Conservation (phyloP, 805 yeast species). For the Saccharomycopsis capsularis region DNA sequence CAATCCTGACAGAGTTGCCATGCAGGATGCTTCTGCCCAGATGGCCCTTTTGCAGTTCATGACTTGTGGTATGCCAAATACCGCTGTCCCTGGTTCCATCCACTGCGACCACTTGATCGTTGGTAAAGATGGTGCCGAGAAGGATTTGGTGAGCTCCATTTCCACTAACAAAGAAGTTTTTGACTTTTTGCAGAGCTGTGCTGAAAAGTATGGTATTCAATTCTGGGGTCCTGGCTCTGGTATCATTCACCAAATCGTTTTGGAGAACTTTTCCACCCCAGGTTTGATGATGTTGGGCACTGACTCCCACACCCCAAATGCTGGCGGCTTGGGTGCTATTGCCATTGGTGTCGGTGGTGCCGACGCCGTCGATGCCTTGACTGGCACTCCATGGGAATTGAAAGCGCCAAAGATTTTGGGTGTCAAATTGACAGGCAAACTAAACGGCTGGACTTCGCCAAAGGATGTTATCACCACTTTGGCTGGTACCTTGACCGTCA, state of each 20-base stretch:
- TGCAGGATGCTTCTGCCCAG: slow-evolving; percentile 99
- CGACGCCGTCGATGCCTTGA: slow-evolving; percentile 96
- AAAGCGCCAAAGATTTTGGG: slow-evolving; percentile 95
- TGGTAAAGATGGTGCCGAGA: slow-evolving; percentile 87
- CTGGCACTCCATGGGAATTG: slow-evolving; percentile 98
- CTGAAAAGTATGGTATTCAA: slow-evolving; percentile 91
- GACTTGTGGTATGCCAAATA: slow-evolving; percentile 86
- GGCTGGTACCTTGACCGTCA: slow-evolving; percentile 89
- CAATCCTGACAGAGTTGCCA: slow-evolving; percentile 96
- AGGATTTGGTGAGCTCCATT: slow-evolving; percentile 74
- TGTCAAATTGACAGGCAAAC: slow-evolving; percentile 82
- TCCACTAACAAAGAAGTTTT: slow-evolving; percentile 90
- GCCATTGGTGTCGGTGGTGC: slow-evolving; percentile 99
- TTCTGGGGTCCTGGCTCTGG: slow-evolving; percentile 99
- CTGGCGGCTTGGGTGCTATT: slow-evolving; percentile 97
- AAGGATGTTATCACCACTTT: slow-evolving; percentile 91
- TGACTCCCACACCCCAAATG: slow-evolving; percentile 98
- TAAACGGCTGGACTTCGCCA: slow-evolving; percentile 94
- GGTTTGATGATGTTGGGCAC: slow-evolving; percentile 97
- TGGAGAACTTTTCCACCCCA: slow-evolving; percentile 95
- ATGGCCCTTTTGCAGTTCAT: slow-evolving; percentile 98
- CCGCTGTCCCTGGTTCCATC: slow-evolving; percentile 90
- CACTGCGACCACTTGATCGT: slow-evolving; percentile 98
- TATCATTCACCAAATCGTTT: slow-evolving; percentile 94
- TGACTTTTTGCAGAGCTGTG: slow-evolving; percentile 88